Evolutionary conservation across 441 rosid genomes (phyloP).

Genomic region (Syzygium malaccense): DNA sequence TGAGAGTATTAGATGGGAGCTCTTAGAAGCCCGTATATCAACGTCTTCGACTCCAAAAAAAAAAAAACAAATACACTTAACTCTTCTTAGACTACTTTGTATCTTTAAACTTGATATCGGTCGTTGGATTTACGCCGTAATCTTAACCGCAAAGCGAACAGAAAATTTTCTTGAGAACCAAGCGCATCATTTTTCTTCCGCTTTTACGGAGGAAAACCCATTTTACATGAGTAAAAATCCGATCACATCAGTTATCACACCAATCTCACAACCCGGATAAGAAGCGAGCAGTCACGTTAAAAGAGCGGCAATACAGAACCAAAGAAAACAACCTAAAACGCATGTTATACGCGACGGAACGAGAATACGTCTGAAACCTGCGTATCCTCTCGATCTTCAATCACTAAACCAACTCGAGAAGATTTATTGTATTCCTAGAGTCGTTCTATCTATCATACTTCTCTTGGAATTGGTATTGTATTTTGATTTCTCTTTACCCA

Average conservation of each 20-base stretch:
- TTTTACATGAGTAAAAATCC: background rate
- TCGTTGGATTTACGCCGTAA: background rate
- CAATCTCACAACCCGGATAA: background rate
- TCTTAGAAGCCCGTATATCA: background rate
- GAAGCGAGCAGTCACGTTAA: fast-evolving
- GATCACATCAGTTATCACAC: background rate
- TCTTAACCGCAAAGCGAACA: background rate
- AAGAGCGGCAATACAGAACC: background rate
- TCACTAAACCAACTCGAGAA: background rate
- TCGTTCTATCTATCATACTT: background rate
- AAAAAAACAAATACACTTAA: background rate
- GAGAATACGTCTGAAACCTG: background rate
- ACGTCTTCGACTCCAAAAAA: background rate
- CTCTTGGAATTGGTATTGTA: background rate
- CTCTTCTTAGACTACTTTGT: background rate
- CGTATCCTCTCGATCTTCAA: background rate
- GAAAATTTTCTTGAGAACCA: background rate
- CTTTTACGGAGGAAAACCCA: background rate
- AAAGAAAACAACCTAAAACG: background rate
- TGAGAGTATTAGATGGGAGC: background rate
- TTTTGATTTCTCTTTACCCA: conserved; percentile 20
- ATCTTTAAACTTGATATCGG: background rate
- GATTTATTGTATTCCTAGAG: background rate
- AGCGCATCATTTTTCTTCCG: background rate
- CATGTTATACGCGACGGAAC: background rate